Evolutionary conservation across 2,329 filamentous ascomycete genomes (phyloP), one percentile per base, ranked within the genome.

Genomic region (Ciborinia camelliae): DNA sequence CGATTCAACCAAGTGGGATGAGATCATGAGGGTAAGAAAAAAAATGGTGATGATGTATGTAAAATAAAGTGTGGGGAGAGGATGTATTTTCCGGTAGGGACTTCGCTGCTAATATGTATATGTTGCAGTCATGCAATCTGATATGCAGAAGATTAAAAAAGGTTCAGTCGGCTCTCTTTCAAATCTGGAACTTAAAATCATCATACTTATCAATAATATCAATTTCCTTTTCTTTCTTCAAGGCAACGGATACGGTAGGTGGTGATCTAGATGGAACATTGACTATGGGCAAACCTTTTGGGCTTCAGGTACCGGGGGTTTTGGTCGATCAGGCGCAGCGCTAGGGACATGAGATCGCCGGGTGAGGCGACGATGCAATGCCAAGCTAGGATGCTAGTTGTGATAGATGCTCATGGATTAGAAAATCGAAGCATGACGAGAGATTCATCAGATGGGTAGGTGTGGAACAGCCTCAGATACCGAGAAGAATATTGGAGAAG

Each of bases 321-420:
- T 66, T 63, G 60, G 62, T 65, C 55, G 68, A 70, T 71, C 70
- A 65, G 66, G 69, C 65, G 59, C 35, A 68, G 62, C 66, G 67
- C 70, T 70, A 71, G 58, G 58, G 62, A 47, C 66, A 48, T 61
- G 70, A 62, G 63, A 72, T 71, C 67, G 68, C 66, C 69, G 63
- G 60, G 66, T 68, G 66, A 66, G 68, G 68, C 70, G 69, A 68
- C 65, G 67, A 65, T 68, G 69, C 69, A 67, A 68, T 69, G 62
- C 65, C 66, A n/a, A n/a, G n/a, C n/a, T 65, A 69, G 68, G 60
- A 47, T 55, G 51, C n/a, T 55, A 63, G 15, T 58, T 63, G 23
- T 50, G 52, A 58, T 58, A 50, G 30, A 57, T 50, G 52, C 30
- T 59, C 55, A 39, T n/a, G 48, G 47, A 41, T 63, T 45, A 58